Base-by-base conservation (phyloP, 1,284 basidiomycete species). In the Pseudozyma flocculosa region DNA sequence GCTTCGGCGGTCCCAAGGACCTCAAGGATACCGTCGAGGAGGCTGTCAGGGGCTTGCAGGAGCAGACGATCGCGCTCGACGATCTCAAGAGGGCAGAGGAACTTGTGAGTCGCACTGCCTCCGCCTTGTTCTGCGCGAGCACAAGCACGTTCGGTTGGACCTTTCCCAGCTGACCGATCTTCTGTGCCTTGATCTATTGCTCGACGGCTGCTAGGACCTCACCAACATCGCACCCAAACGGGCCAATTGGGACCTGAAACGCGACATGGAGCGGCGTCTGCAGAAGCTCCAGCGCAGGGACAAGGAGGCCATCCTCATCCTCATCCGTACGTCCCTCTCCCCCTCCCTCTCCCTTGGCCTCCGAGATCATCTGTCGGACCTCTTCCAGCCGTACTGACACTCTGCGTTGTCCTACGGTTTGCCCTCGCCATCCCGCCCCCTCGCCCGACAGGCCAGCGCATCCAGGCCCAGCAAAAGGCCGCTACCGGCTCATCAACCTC, bases 221-320 rank as follows among this genome's bases (percentile, higher is more conserved):
- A 89, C 92, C 77, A 97, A 95, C 76, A 96, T 98, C 65, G 93
- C 93, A 23, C 94, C 94, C 1, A 94, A 93, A 82, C 84, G 91
- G 44, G 86, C 89, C 11, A 97, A 97, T 78, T 97, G 94, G 93
- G 94, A 97, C 79, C 81, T 98, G 63, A 96, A 94, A 79, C 86
- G 93, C 43, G 92, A 96, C 74, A 86, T 93, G 80, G 89, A 91
- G 51, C 90, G 88, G 80, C 89, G 93, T 73, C 82, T 94, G 47
- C 83, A 85, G 13, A 93, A 87, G 76, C 82, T 97, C n/a, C 90
- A 95, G 74, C 82, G 89, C 59, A 86, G 86, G 78, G 95, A 92
- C 1, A 89, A 94, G 68, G 89, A 94, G 77, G 87, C 93, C 1
- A 89, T 95, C 58, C 88, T 94, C 68, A 88, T 87, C 7, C 84